A percentile compares a stretch with the other conserved stretches of the same genome.
phyloP scores from a whole-genome alignment of 805 yeast species.

The Candida namnaoensis region DNA sequence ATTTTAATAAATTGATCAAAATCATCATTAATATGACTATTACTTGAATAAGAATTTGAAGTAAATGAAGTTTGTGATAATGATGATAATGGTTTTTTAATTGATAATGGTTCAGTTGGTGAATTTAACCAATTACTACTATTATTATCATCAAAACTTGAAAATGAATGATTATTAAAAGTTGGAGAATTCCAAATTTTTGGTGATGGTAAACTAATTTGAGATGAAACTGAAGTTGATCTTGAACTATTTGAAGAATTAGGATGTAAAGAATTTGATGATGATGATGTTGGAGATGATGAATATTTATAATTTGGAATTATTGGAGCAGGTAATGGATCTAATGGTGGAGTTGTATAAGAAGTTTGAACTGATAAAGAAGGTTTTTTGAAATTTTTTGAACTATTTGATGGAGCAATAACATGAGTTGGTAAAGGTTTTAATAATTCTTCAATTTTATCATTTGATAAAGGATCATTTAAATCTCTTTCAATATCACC shows the following conservation, averaged over 20 bases:
- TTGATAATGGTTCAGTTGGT: too few species aligned
- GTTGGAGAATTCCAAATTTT: neutral
- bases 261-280: too few species aligned
- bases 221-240: too few species aligned
- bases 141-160: too few species aligned
- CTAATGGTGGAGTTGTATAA: neutral
- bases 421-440: constrained; percentile 11
- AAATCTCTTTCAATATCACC: constrained; percentile 21
- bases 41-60: too few species aligned
- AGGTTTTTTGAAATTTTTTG: neutral
- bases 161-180: too few species aligned
- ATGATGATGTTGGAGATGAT: too few species aligned
- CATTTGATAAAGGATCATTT: constrained; percentile 7
- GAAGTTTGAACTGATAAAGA: neutral
- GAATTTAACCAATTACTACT: neutral
- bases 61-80: too few species aligned
- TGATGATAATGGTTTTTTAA: too few species aligned
- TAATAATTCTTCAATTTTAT: constrained; percentile 12
- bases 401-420: neutral
- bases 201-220: neutral
- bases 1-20: constrained; percentile 6
- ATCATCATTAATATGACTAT: too few species aligned
- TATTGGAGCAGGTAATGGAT: neutral
- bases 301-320: too few species aligned
- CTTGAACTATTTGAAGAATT: too few species aligned